A percentile compares a stretch with the other conserved stretches of the same genome.
Evolutionary conservation across 176 grass and related monocot species (phyloP).

Genomic region (Oryza longistaminata): DNA sequence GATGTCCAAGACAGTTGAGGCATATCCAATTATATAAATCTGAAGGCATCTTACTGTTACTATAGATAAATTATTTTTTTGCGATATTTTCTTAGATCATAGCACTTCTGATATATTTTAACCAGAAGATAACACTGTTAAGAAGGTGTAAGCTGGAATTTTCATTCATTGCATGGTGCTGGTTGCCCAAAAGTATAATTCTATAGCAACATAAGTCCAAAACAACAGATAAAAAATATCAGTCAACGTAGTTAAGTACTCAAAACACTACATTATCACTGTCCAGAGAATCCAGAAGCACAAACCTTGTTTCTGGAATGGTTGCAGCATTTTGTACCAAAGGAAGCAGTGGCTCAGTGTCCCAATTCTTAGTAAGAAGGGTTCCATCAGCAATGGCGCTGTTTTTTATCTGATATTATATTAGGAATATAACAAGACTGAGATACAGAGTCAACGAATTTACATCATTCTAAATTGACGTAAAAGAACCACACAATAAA

Average conservation of each 20-base stretch:
- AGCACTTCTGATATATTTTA: constrained; percentile 18
- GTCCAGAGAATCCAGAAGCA: constrained; percentile 11
- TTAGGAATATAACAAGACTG: constrained; percentile 11
- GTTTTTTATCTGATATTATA: constrained; percentile 56
- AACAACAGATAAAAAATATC: neutral
- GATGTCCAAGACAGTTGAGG: neutral
- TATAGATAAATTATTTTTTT: neutral
- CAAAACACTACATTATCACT: constrained; percentile 1
- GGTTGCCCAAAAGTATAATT: neutral
- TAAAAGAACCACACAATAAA: constrained; percentile 5
- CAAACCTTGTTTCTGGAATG: constrained; percentile 55
- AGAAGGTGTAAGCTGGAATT: constrained; percentile 3
- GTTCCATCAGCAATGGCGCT: constrained; percentile 73
- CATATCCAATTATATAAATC: neutral
- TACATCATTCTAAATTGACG: constrained; percentile 13
- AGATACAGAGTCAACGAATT: constrained; percentile 30
- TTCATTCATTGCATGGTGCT: constrained; percentile 18
- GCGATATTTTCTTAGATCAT: neutral
- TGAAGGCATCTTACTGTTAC: neutral
- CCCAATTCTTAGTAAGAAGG: constrained; percentile 89
- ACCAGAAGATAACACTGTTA: neutral
- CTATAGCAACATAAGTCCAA: neutral
- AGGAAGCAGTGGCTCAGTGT: constrained; percentile 78
- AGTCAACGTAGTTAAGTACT: constrained; percentile 5
- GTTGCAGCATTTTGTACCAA: constrained; percentile 50